phyloP scores from a whole-genome alignment of 2,329 filamentous ascomycete genomes.

The Penicillium occitanis region DNA sequence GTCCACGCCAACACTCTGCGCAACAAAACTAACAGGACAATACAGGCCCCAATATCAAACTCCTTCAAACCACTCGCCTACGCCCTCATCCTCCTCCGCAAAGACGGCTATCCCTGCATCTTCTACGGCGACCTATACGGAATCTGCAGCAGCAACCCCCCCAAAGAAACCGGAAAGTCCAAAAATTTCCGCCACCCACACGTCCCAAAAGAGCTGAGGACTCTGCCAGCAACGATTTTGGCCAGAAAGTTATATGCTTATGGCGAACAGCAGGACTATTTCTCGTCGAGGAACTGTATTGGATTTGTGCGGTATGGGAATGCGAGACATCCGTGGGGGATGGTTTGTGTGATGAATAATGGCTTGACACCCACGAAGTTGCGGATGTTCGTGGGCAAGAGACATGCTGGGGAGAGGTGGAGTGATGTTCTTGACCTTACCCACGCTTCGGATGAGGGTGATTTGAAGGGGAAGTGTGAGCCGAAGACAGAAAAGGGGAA shows the following conservation, averaged over 20 bases:
- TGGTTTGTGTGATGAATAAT: slow-evolving; percentile 60
- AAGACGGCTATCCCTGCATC: slow-evolving; percentile 63
- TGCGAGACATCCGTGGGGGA: slow-evolving; percentile 50
- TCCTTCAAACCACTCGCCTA: slow-evolving; percentile 74
- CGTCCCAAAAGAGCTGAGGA: slow-evolving; percentile 38
- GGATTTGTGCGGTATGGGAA: slow-evolving; percentile 57
- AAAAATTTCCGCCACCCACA: not conserved
- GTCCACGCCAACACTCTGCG: slow-evolving; percentile 6
- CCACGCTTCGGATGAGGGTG: not conserved
- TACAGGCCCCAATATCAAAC: slow-evolving; percentile 58
- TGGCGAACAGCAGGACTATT: slow-evolving; percentile 64
- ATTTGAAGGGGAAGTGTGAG: not conserved
- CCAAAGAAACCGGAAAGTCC: not conserved
- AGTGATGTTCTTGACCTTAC: slow-evolving; percentile 56
- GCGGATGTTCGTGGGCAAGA: slow-evolving; percentile 62
- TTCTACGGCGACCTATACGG: slow-evolving; percentile 73
- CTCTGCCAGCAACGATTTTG: slow-evolving; percentile 59
- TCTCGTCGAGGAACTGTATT: slow-evolving; percentile 60
- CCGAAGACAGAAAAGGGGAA: not conserved
- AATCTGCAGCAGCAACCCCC: slow-evolving; percentile 50
- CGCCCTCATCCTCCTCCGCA: slow-evolving; percentile 66
- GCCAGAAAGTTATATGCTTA: slow-evolving; percentile 67
- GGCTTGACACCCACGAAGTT: slow-evolving; percentile 47
- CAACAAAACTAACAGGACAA: not conserved
- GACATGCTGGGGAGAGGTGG: slow-evolving; percentile 62